phyloP scores from a whole-genome alignment of 345 rosid genomes.

The Zanthoxylum bungeanum region DNA sequence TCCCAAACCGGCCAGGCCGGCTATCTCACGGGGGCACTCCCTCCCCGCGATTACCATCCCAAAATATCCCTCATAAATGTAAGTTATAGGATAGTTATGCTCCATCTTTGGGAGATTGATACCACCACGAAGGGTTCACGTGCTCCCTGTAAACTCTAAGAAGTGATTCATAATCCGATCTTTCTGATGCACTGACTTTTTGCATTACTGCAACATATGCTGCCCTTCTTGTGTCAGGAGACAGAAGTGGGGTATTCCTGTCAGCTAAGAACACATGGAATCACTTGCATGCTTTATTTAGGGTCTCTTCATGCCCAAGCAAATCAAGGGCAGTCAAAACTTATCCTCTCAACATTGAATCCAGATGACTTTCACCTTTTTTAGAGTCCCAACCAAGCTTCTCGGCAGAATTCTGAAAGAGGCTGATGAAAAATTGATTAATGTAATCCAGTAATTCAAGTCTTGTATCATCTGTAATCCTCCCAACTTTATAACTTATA shows the following conservation, averaged over 20 bases:
- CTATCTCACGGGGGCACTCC: too few species aligned
- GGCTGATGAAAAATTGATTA: slow-evolving; percentile 53
- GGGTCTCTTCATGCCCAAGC: slow-evolving; percentile 67
- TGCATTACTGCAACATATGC: slow-evolving; percentile 89
- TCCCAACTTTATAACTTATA: slow-evolving; percentile 63
- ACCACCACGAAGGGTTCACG: too few species aligned
- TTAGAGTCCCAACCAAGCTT: slow-evolving; percentile 93
- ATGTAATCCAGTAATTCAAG: slow-evolving; percentile 51
- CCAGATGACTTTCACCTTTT: slow-evolving; percentile 84
- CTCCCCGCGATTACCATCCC: too few species aligned
- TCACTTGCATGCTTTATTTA: slow-evolving; percentile 61
- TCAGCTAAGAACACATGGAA: slow-evolving; percentile 72
- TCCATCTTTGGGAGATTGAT: too few species aligned
- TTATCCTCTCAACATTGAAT: slow-evolving; percentile 95
- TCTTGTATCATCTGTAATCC: slow-evolving; percentile 74
- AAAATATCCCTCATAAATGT: too few species aligned
- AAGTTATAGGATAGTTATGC: too few species aligned
- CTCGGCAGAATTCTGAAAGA: slow-evolving; percentile 65
- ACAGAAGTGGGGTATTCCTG: slow-evolving; percentile 74
- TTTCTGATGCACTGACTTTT: slow-evolving; percentile 53
- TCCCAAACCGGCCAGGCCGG: too few species aligned
- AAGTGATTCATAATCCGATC: slow-evolving; percentile 71
- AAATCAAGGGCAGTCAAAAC: slow-evolving; percentile 71
- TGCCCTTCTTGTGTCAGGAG: slow-evolving; percentile 89
- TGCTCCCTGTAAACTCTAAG: slow-evolving; percentile 80